Base-by-base conservation (phyloP, 2,329 filamentous ascomycete species). In the Podosphaera leucotricha region DNA sequence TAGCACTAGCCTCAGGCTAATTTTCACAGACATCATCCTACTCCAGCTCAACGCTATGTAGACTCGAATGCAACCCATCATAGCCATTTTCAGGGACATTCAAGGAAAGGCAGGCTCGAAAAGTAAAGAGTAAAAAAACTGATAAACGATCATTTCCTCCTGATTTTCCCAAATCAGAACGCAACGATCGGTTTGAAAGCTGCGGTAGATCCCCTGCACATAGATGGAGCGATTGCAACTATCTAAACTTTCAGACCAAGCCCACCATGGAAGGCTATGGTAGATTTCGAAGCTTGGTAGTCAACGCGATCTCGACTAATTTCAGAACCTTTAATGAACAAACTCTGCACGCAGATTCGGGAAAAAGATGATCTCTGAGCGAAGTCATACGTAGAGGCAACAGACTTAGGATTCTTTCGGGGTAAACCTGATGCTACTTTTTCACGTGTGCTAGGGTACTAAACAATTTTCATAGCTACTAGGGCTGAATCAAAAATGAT, bases 171-270 rank as follows among this genome's bases (percentile, higher is more conserved):
- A 2, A 22, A 15, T 7, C 20, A 24, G 38, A 22, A 22, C n/a
- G n/a, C n/a, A 40, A 24, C 20, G 7, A 19, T 40, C 24, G 38
- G 38, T 3, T 26, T 21, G 38, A 40, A 26, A 40, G 38, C 24
- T 40, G 38, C 19, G 20, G 38, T 13, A 40, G 38, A 40, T 40
- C 38, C 24, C 38, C 38, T 40, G 24, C 38, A 22, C 38, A 40
- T 13, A n/a, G 38, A 8, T 40, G 20, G 38, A 40, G 38, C 38
- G 21, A 40, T 3, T 40, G 19, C 24, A 21, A 13, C 7, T 40
- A 40, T n/a, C 38, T 8, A 24, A 26, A 40, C 15, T 40, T 40
- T 8, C 38, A 13, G 3, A 13, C 6, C n/a, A 40, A 40, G 24
- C 38, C 38, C 13, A 40, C 38, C 3, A 6, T 19, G 3, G 24